Evolutionary conservation across 2,329 filamentous ascomycete species (phyloP).

Genomic region (Tolypocladium amazonense): DNA sequence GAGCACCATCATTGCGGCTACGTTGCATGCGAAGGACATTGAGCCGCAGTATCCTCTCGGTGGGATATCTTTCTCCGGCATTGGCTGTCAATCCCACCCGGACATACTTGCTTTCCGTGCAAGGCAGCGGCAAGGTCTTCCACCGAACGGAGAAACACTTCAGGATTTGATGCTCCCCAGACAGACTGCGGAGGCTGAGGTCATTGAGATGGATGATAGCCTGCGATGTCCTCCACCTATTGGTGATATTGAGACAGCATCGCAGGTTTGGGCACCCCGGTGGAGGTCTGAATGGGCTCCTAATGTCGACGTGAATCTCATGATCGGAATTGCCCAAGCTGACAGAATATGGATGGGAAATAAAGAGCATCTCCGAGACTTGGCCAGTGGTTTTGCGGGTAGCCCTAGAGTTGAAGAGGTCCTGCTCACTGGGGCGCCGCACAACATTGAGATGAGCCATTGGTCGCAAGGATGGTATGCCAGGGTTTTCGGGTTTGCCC

Average conservation of each 20-base stretch:
- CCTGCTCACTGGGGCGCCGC: background rate
- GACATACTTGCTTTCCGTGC: background rate
- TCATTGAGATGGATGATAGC: background rate
- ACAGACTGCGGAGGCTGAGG: background rate
- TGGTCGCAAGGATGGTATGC: background rate
- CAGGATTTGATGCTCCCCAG: background rate
- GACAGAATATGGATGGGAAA: background rate
- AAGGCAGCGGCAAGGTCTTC: background rate
- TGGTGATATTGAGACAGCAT: background rate
- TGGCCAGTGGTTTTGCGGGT: background rate
- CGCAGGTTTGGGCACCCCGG: background rate
- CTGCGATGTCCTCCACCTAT: background rate
- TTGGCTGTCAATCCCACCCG: background rate
- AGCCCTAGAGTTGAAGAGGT: background rate
- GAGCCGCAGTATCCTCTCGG: background rate
- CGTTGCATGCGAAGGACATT: background rate
- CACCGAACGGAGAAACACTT: background rate
- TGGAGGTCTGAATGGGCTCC: background rate
- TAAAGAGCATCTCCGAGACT: background rate
- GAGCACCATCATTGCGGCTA: background rate
- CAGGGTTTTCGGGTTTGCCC: background rate
- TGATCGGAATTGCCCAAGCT: background rate
- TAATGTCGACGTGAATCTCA: background rate
- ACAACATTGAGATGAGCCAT: background rate
- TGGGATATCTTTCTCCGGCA: background rate